These are phyloP conservation scores for Brassica napus DNA, from an alignment of 345 rosid species.

Conservation along the genomic window DNA sequence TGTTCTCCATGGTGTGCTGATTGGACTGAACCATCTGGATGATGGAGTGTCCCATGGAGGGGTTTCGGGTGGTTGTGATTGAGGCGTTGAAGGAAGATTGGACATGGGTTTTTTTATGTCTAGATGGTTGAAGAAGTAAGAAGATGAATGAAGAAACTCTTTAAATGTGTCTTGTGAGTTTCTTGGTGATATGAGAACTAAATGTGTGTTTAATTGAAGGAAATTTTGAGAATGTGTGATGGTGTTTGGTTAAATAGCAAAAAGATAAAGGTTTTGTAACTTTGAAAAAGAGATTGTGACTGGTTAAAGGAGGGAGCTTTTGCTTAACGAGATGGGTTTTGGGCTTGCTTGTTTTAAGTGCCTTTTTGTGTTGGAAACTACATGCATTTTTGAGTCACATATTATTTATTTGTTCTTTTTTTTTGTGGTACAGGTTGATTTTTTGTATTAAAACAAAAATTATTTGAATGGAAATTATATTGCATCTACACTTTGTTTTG, in stretches of 20 bases:
- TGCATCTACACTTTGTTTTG: not conserved
- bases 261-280: conserved; percentile 43
- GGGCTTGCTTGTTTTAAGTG: conserved; percentile 47
- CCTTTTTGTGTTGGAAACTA: conserved; percentile 42
- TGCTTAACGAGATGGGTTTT: conserved; percentile 43
- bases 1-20: conserved; percentile 41
- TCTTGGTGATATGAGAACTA: conserved; percentile 15
- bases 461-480: not conserved
- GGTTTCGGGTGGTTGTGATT: conserved; percentile 36
- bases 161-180: not conserved
- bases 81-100: conserved; percentile 39
- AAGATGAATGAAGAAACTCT: conserved; percentile 19
- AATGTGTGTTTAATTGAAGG: conserved; percentile 39
- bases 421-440: not conserved
- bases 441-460: not conserved
- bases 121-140: conserved; percentile 22
- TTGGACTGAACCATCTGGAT: conserved; percentile 39
- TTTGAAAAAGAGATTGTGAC: conserved; percentile 32
- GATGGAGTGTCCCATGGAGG: conserved; percentile 43
- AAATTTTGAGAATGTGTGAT: conserved; percentile 37
- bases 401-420: not conserved
- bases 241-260: conserved; percentile 39
- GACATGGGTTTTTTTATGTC: conserved; percentile 39
- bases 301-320: conserved; percentile 38
- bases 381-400: conserved; percentile 23